Conservation (phyloP, 2,329 filamentous ascomycete species). For the Madurella fahalii region DNA sequence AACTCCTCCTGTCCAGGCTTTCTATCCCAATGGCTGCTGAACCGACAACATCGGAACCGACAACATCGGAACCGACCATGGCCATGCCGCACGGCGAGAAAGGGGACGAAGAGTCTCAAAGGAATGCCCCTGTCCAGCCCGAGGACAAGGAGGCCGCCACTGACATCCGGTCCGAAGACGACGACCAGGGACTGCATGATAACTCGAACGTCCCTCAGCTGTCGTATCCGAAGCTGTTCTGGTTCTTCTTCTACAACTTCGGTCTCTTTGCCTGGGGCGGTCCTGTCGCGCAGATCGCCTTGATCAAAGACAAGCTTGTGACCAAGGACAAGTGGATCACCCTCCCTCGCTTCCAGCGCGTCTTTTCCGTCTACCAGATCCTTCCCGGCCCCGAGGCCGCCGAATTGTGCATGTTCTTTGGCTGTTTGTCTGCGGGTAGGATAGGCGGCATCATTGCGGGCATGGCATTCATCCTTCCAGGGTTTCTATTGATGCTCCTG, state of each 20-base stretch:
- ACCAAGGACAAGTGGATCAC: conserved; percentile 34
- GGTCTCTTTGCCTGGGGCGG: conserved; percentile 35
- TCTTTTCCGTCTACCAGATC: conserved; percentile 35
- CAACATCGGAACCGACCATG: no score
- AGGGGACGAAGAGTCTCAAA: conserved; percentile 5
- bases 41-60: background rate
- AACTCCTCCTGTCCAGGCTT: background rate
- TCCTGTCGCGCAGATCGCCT: conserved; percentile 33
- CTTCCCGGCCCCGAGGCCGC: conserved; percentile 34
- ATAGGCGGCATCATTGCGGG: conserved; percentile 31
- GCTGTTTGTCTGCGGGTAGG: conserved; percentile 32
- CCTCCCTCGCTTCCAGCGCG: conserved; percentile 31
- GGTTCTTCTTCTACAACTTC: conserved; percentile 36
- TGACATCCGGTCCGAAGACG: background rate
- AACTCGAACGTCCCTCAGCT: conserved; percentile 31
- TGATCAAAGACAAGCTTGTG: conserved; percentile 34
- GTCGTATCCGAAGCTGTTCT: conserved; percentile 30
- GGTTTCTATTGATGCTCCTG: conserved; percentile 30
- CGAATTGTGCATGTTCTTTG: conserved; percentile 36
- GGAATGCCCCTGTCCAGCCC: background rate
- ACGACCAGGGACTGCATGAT: conserved; percentile 21
- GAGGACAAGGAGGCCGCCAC: background rate
- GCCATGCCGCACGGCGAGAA: conserved; percentile 7
- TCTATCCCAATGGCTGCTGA: background rate
- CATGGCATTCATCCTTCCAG: conserved; percentile 30